Percentiles rank a stretch among this genome's conserved stretches.
Conservation (phyloP, 176 grass and related monocot genomes). For the Juncus inflexus region DNA sequence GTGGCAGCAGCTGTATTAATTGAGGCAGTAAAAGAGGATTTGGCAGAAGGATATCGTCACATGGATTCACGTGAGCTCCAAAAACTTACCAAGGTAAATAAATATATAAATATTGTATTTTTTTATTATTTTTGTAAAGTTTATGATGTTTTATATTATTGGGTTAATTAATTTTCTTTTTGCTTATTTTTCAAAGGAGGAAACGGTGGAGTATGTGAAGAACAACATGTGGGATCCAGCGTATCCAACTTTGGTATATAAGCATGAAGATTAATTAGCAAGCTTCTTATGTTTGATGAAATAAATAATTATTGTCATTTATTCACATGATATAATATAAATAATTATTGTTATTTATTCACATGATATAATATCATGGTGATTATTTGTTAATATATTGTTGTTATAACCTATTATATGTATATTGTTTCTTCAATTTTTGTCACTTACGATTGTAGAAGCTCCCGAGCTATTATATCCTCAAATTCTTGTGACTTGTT, state of each 20-base stretch:
- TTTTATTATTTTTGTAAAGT: not conserved
- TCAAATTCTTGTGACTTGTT: too few relatives aligned
- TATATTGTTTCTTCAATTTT: not conserved
- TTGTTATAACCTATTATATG: slow-evolving; percentile 19
- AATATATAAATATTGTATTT: slow-evolving; percentile 3
- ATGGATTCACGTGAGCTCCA: slow-evolving; percentile 87
- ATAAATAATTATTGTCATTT: not conserved
- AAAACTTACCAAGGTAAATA: slow-evolving; percentile 67
- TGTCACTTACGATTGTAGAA: too few relatives aligned
- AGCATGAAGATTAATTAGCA: slow-evolving; percentile 40
- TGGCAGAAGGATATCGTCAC: slow-evolving; percentile 87
- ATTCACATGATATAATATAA: not conserved
- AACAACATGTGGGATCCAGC: slow-evolving; percentile 87
- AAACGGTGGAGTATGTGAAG: slow-evolving; percentile 70
- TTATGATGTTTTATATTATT: not conserved
- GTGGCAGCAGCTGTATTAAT: slow-evolving; percentile 83
- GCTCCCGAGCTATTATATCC: too few relatives aligned
- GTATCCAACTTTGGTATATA: slow-evolving; percentile 94
- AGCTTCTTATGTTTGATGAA: too few relatives aligned
- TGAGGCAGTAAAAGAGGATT: slow-evolving; percentile 90
- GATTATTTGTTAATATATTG: not conserved
- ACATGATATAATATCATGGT: not conserved
- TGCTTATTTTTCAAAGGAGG: slow-evolving; percentile 49
- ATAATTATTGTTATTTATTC: not conserved
- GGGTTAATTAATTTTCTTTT: slow-evolving; percentile 11